These are phyloP conservation scores for Ophiostoma sp. DNA, from an alignment of 2,329 filamentous ascomycete genomes.

Conservation along the genomic window DNA sequence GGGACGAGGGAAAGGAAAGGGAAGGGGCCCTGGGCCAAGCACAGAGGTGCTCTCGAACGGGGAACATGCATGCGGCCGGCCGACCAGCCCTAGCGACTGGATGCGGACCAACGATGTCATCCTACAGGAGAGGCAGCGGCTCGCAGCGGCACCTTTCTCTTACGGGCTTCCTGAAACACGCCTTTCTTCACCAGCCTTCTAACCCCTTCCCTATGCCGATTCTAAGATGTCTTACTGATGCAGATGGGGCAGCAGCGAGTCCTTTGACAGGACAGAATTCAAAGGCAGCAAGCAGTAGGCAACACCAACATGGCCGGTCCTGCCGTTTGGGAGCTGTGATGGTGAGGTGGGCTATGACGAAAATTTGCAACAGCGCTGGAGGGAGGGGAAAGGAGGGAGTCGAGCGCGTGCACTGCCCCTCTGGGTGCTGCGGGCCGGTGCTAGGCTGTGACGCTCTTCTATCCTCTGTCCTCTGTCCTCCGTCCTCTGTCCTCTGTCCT, in stretches of 20 bases:
- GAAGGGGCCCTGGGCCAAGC: background rate
- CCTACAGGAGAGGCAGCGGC: conserved; percentile 4
- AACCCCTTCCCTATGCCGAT: background rate
- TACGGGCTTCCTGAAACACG: background rate
- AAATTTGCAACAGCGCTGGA: conserved; percentile 6
- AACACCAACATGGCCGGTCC: background rate
- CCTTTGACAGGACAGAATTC: background rate
- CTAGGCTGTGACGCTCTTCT: conserved; percentile 10
- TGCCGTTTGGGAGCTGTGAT: background rate
- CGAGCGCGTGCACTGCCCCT: conserved; percentile 19
- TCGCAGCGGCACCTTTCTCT: background rate
- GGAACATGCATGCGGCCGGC: background rate
- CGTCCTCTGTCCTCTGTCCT: background rate
- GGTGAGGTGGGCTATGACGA: background rate
- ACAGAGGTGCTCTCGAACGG: background rate
- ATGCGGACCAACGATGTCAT: conserved; percentile 2
- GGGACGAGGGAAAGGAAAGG: background rate
- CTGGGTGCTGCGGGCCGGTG: conserved; percentile 17
- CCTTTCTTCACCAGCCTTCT: background rate
- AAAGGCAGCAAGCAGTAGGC: background rate
- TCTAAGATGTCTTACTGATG: background rate
- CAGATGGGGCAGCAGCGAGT: background rate
- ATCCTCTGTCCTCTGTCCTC: background rate
- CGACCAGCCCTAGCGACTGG: background rate
- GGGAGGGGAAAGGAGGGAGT: background rate